phyloP scores from a whole-genome alignment of 129 eudicot genomes.

The Deinandra increscens region DNA sequence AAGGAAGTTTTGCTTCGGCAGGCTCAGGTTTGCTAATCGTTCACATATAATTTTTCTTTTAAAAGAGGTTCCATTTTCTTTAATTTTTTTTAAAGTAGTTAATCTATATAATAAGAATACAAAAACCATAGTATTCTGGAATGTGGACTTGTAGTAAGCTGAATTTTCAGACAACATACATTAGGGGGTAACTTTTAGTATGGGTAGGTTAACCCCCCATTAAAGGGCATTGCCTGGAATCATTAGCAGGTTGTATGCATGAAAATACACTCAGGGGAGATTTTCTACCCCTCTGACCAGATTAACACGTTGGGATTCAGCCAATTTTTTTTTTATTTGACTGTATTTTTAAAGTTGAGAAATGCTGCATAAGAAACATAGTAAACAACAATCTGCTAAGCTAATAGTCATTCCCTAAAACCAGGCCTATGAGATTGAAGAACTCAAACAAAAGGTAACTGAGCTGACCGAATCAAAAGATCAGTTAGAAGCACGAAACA shows the following conservation, averaged over 20 bases:
- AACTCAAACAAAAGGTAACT: conserved; percentile 54
- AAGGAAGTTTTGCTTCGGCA: conserved; percentile 43
- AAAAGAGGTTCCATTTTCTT: not conserved
- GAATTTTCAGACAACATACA: not conserved
- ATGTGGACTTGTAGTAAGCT: not conserved
- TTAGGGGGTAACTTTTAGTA: not conserved
- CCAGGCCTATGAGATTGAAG: conserved; percentile 69
- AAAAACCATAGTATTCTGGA: not conserved
- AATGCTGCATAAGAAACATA: conserved; percentile 1
- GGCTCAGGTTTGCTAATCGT: conserved; percentile 53
- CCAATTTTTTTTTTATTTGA: too few species aligned
- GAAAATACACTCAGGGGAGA: not conserved
- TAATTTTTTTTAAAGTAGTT: not conserved
- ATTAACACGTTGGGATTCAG: too few species aligned
- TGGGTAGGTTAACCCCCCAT: too few species aligned
- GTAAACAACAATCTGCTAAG: conserved; percentile 22
- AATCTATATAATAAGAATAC: not conserved
- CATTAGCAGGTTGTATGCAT: not conserved
- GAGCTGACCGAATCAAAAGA: conserved; percentile 59
- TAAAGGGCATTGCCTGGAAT: too few species aligned
- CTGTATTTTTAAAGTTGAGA: conserved; percentile 3
- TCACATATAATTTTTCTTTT: not conserved
- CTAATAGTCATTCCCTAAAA: not conserved
- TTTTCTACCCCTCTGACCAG: not conserved
- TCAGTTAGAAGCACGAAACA: conserved; percentile 67